Evolutionary conservation across 1,284 basidiomycete genomes (phyloP).

Genomic region (Xerocomus amazonicus): DNA sequence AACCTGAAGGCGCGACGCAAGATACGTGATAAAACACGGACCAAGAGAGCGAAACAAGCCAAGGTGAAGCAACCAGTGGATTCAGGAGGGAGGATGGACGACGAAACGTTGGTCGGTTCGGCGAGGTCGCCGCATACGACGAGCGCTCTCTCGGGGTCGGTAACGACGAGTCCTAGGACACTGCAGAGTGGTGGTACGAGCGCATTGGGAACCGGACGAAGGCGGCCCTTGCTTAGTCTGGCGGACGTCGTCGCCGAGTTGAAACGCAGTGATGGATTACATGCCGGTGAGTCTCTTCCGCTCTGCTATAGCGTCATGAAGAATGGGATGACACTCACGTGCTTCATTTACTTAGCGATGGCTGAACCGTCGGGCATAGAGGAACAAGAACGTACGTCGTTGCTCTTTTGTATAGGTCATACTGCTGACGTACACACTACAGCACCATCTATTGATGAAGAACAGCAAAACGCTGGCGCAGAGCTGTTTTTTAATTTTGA

Average conservation of each 20-base stretch:
- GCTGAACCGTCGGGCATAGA: constrained; percentile 19
- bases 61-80: not conserved
- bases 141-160: constrained; percentile 21
- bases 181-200: constrained; percentile 8
- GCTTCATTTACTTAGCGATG: constrained; percentile 12
- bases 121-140: constrained; percentile 15
- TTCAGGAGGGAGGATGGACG: constrained; percentile 20
- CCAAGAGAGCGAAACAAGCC: constrained; percentile 1
- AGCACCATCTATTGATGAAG: constrained; percentile 26
- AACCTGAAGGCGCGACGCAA: not conserved
- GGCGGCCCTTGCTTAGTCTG: constrained; percentile 10
- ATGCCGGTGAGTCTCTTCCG: constrained; percentile 15
- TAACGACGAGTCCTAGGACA: constrained; percentile 17
- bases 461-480: constrained; percentile 22
- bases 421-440: not conserved
- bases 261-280: constrained; percentile 11
- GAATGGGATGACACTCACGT: not conserved
- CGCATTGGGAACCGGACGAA: constrained; percentile 1
- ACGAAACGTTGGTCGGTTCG: constrained; percentile 26
- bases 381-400: constrained; percentile 18
- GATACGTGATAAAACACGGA: not conserved
- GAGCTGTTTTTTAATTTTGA: constrained; percentile 26
- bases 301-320: not conserved
- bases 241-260: constrained; percentile 26
- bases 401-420: not conserved